Base-by-base conservation (phyloP, 768 basidiomycete genomes). In the Tylopilus sp. region DNA sequence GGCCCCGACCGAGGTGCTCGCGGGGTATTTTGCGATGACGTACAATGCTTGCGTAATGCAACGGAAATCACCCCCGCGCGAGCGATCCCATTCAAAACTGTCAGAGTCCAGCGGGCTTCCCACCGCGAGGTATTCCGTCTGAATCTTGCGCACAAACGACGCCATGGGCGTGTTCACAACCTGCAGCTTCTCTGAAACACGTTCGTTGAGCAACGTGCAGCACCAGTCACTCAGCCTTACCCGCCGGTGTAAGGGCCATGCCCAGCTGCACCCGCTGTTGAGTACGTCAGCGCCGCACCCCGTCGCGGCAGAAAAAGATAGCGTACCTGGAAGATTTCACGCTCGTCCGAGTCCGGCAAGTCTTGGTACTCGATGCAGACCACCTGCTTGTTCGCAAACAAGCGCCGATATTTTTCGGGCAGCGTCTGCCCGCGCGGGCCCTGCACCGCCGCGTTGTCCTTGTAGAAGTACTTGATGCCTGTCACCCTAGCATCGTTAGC, bases 341-440 rank as follows among this genome's bases (percentile, higher is more conserved):
- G 73, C 57, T 87, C 85, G 25, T 80, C 77, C 4, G 66, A 58
- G 45, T 81, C 81, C 0, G 71, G 69, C 8, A 87, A 72, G 39
- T 81, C 80, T 50, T 76, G 71, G 55, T 86, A 91, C 62, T 91
- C 89, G n/a, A 89, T 79, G 57, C 89, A 91, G 2, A 87, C 83
- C 18, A 92, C 77, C 55, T 88, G 86, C 65, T 91, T 91, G 58
- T 81, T 84, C 17, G 78, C 71, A 56, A 91, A 91, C 1, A 81
- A 35, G 13, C 76, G 79, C 48, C 71, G 75, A 58, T 81, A 83
- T 46, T 73, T 77, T 0, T 76, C 75, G 0, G 84, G 84, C 0
- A 88, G 70, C 1, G 78, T 48, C 28, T 65, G 67, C 8, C 69
- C 67, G 47, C 64, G 57, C 8, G 41, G 44, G 4, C 40, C 31